Percentiles rank a stretch among this genome's conserved stretches.
Evolutionary conservation across 2,329 filamentous ascomycete species (phyloP).

Genomic region (Fusarium sororula): DNA sequence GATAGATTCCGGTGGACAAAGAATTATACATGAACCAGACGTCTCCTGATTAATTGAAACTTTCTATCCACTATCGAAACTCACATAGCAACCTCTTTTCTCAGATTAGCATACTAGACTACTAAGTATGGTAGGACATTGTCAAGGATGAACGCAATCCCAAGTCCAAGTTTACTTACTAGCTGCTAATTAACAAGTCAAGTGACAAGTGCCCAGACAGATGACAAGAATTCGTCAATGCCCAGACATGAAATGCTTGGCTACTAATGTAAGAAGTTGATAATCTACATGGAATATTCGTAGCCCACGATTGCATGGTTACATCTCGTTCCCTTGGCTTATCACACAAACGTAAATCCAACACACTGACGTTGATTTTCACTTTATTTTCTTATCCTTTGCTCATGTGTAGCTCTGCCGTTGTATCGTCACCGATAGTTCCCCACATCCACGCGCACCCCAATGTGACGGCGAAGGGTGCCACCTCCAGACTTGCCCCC

Average conservation of each 20-base stretch:
- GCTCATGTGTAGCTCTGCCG: neutral
- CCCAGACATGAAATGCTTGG: neutral
- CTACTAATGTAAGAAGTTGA: neutral
- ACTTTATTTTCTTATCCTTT: neutral
- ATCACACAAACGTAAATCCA: neutral
- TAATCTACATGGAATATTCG: neutral
- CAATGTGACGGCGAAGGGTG: slow-evolving; percentile 31
- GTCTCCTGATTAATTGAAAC: neutral
- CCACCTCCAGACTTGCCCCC: slow-evolving; percentile 38
- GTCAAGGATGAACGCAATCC: neutral
- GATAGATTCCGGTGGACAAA: neutral
- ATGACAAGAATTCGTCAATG: slow-evolving; percentile 4
- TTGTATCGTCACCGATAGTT: slow-evolving; percentile 24
- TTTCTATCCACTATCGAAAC: neutral
- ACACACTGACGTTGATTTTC: neutral
- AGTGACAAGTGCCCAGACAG: neutral
- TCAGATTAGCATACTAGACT: neutral
- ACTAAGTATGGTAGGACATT: neutral
- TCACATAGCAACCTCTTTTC: neutral
- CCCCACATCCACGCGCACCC: slow-evolving; percentile 23
- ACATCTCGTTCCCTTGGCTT: neutral
- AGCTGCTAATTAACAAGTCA: neutral
- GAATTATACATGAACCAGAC: neutral
- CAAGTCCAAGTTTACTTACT: neutral
- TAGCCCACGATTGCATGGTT: neutral